These are phyloP conservation scores for Jatropha multifida DNA, from an alignment of 441 rosid species.

Conservation along the genomic window DNA sequence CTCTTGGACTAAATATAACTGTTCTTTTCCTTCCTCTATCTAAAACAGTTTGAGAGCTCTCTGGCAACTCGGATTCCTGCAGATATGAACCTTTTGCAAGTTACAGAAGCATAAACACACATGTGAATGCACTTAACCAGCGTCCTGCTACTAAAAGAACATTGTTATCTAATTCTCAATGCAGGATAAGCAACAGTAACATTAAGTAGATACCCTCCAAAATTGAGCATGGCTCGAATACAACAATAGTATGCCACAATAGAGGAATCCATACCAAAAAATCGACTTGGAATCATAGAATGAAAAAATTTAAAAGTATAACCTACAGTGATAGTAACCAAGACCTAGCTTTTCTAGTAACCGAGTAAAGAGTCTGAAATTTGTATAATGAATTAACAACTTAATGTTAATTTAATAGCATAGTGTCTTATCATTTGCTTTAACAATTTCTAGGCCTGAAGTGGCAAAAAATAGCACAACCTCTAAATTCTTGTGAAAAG, in stretches of 20 bases:
- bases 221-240: background rate
- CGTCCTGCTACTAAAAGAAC: constrained; percentile 6
- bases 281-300: background rate
- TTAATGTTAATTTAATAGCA: background rate
- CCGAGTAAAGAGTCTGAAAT: background rate
- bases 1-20: constrained; percentile 70
- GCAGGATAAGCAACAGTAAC: background rate
- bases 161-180: background rate
- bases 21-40: constrained; percentile 41
- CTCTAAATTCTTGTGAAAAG: constrained; percentile 43
- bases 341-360: background rate
- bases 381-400: background rate
- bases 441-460: background rate
- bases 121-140: background rate
- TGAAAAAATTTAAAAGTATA: background rate
- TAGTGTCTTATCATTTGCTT: background rate
- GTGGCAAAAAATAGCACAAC: constrained; percentile 29
- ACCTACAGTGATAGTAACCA: background rate
- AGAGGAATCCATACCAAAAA: background rate
- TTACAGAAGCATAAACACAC: background rate
- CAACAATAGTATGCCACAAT: background rate
- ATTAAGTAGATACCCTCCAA: background rate
- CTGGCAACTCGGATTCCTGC: constrained; percentile 42
- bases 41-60: constrained; percentile 27
- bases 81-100: constrained; percentile 24